These are phyloP conservation scores for Colletotrichum lupini DNA, from an alignment of 2,329 filamentous ascomycete genomes.

Conservation along the genomic window DNA sequence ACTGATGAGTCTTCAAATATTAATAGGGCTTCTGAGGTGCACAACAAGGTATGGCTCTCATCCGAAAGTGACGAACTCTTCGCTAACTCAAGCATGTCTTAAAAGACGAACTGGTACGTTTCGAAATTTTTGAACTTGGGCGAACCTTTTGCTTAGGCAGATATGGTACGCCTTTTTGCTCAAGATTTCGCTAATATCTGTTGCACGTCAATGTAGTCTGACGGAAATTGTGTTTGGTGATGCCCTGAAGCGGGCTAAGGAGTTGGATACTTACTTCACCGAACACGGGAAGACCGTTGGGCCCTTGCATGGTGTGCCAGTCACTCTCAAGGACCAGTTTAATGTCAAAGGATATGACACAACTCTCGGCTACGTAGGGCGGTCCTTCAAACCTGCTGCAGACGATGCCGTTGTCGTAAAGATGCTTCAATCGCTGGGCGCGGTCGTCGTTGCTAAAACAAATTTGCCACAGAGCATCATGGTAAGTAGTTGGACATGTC, in stretches of 20 bases:
- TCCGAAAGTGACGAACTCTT: no score
- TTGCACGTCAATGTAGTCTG: constrained; percentile 37
- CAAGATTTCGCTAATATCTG: not conserved
- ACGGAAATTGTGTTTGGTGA: constrained; percentile 59
- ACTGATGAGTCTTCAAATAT: not conserved
- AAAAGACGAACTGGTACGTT: constrained; percentile 14
- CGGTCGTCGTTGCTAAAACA: constrained; percentile 74
- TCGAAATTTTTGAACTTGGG: not conserved
- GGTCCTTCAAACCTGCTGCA: constrained; percentile 58
- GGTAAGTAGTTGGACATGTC: constrained; percentile 55
- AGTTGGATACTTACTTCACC: constrained; percentile 54
- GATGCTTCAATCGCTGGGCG: constrained; percentile 67
- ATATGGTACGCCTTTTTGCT: not conserved
- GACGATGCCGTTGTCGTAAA: constrained; percentile 68
- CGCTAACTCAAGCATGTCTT: not conserved
- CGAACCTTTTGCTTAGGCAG: not conserved
- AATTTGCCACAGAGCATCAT: constrained; percentile 72
- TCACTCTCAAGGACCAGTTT: constrained; percentile 70
- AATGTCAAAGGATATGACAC: constrained; percentile 62
- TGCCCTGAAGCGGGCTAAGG: constrained; percentile 42
- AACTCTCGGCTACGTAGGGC: constrained; percentile 62
- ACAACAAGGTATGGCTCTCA: not conserved
- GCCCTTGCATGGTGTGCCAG: constrained; percentile 65
- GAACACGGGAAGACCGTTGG: constrained; percentile 55
- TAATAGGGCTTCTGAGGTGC: not conserved